phyloP scores from a whole-genome alignment of 495 filamentous ascomycete genomes.

The Talaromyces adpressus region DNA sequence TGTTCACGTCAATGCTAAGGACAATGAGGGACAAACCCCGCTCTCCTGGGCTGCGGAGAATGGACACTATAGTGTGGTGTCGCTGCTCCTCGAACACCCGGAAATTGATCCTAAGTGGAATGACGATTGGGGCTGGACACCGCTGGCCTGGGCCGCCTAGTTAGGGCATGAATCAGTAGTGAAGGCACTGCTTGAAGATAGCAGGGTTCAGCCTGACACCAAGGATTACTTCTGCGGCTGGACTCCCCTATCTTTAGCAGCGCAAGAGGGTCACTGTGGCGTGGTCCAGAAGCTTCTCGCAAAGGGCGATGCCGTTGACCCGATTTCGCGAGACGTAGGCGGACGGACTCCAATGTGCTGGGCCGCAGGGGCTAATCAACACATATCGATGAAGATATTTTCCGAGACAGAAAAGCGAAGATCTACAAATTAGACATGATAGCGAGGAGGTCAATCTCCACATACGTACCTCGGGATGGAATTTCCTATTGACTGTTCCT shows the following conservation, averaged over 20 bases:
- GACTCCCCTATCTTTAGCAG: conserved; percentile 30
- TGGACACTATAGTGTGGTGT: conserved; percentile 1
- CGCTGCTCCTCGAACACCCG: not conserved
- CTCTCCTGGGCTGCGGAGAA: conserved; percentile 14
- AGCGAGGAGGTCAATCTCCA: no score
- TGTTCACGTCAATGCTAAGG: conserved; percentile 10
- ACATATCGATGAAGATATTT: no score
- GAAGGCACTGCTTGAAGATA: conserved; percentile 17
- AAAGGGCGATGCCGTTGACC: no score
- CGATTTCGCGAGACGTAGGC: no score
- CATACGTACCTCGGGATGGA: no score
- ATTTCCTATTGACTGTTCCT: no score
- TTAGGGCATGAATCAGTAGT: conserved; percentile 28
- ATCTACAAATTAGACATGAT: no score
- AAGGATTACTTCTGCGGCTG: conserved; percentile 20
- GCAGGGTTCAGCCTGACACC: conserved; percentile 19
- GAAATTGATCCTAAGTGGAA: conserved; percentile 8
- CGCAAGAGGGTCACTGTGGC: not conserved
- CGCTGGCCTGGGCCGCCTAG: conserved; percentile 30
- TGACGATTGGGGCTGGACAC: conserved; percentile 16
- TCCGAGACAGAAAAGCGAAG: no score
- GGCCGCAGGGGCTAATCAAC: no score
- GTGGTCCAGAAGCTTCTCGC: no score
- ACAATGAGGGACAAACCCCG: conserved; percentile 13
- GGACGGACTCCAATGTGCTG: no score